A percentile compares a stretch with the other conserved stretches of the same genome.
phyloP scores from a whole-genome alignment of 2,329 filamentous ascomycete genomes.

The Alternaria infectoria region DNA sequence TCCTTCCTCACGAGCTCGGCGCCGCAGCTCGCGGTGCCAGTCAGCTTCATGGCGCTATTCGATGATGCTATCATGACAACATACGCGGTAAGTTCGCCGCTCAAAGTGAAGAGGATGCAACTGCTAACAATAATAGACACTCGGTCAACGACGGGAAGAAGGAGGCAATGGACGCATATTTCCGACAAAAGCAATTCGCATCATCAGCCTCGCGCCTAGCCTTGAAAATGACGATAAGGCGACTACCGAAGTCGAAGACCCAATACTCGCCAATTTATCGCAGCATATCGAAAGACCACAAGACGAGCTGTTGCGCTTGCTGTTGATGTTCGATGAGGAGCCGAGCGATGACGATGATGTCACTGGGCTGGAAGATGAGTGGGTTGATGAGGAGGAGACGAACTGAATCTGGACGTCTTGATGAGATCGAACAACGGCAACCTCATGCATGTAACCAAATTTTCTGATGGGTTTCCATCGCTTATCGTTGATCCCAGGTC shows the following conservation, averaged over 20 bases:
- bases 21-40: not conserved
- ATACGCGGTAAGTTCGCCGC: not conserved
- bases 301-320: not conserved
- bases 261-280: not conserved
- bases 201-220: constrained; percentile 7
- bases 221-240: not conserved
- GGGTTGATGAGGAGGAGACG: not conserved
- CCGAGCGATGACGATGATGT: not conserved
- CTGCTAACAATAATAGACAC: not conserved
- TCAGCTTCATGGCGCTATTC: constrained; percentile 8
- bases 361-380: not conserved
- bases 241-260: not conserved
- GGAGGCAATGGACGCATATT: not conserved
- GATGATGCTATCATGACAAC: constrained; percentile 12
- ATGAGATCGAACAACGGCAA: too few relatives aligned
- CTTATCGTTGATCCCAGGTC: too few relatives aligned
- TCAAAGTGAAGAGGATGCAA: not conserved
- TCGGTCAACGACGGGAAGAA: constrained; percentile 1
- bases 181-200: constrained; percentile 7
- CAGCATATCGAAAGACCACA: not conserved
- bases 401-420: not conserved
- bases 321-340: constrained; percentile 3
- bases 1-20: not conserved
- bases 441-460: too few relatives aligned
- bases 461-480: too few relatives aligned